Base-by-base conservation (phyloP, 1,139 yeast species). In the Kodamaea fungicola region DNA sequence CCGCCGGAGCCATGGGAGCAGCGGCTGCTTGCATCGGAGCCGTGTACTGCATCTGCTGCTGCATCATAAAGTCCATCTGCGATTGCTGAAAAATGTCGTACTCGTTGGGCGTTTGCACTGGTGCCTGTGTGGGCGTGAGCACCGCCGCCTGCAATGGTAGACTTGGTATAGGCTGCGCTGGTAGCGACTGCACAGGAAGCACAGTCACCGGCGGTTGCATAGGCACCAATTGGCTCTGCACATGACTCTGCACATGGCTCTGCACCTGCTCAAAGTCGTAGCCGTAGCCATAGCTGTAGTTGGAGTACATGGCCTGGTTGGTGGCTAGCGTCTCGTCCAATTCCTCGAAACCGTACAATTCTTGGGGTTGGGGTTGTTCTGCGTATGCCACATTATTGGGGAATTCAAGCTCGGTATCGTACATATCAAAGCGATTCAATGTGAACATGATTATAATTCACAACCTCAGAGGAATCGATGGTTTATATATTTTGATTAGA, bases 401-500 rank as follows among this genome's bases (percentile, higher is more conserved):
- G 27, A 32, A 32, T 10, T 28, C 32, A 21, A 33, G 28, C 32
- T 43, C 35, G 32, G 26, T 33, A 39, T 53, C 57, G 42, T 51
- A 44, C 57, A 51, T 52, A 41, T 50, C 51, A 39, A 50, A 42
- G 38, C 52, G 54, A 39, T 42, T 45, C 33, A 46, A 40, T 33
- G 42, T 43, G 31, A 42, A 40, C 36, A 33, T 28, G 13, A 10
- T 12, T 28, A 6, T 25, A n/a, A 7, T 13, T 22, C 19, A 16
- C 10, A 25, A 12, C 12, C n/a, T 16, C 4, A 12, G 27, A 22
- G 34, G 32, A 32, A 25, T 26, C 30, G 22, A 19, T 27, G 34
- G 34, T 32, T 32, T 32, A 32, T 26, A 32, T 32, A 32, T 32
- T 19, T 22, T 30, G 33, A 21, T n/a, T 19, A 28, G 24, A 23